phyloP scores from a whole-genome alignment of 768 basidiomycete genomes.

The Tulasnella sp. region DNA sequence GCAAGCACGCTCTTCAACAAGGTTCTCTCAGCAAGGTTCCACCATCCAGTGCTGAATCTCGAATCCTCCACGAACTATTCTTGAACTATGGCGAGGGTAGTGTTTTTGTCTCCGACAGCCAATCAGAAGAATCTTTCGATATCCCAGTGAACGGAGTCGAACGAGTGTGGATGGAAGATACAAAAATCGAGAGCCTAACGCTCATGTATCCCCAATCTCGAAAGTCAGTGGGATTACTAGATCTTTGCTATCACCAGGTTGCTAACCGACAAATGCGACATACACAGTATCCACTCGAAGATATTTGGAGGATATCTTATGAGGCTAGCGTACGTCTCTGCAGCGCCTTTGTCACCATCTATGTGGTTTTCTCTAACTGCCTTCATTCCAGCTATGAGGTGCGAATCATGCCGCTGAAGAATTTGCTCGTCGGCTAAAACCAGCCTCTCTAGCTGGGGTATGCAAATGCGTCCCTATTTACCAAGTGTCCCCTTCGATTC shows the following conservation, averaged over 20 bases:
- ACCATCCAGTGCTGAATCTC: constrained; percentile 61
- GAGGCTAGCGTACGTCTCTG: constrained; percentile 59
- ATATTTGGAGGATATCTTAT: constrained; percentile 69
- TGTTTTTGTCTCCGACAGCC: background rate
- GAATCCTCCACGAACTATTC: constrained; percentile 59
- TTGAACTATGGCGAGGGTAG: constrained; percentile 42
- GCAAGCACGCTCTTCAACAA: constrained; percentile 46
- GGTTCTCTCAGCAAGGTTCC: constrained; percentile 64
- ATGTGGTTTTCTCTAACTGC: background rate
- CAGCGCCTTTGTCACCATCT: background rate
- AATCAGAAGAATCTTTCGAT: background rate
- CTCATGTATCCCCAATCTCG: constrained; percentile 82
- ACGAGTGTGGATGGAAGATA: constrained; percentile 68
- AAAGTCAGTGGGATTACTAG: constrained; percentile 45
- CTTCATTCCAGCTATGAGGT: background rate
- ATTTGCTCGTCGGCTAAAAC: background rate
- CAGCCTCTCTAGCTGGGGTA: constrained; percentile 51
- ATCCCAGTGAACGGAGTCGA: constrained; percentile 33
- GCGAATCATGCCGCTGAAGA: background rate
- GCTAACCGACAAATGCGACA: background rate
- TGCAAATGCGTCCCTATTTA: constrained; percentile 62
- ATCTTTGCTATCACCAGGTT: background rate
- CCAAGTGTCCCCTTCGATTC: constrained; percentile 55
- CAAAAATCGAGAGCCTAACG: constrained; percentile 57
- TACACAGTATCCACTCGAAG: constrained; percentile 63